Base-by-base conservation (phyloP, 2,329 filamentous ascomycete species). In the Neonectria faginata region DNA sequence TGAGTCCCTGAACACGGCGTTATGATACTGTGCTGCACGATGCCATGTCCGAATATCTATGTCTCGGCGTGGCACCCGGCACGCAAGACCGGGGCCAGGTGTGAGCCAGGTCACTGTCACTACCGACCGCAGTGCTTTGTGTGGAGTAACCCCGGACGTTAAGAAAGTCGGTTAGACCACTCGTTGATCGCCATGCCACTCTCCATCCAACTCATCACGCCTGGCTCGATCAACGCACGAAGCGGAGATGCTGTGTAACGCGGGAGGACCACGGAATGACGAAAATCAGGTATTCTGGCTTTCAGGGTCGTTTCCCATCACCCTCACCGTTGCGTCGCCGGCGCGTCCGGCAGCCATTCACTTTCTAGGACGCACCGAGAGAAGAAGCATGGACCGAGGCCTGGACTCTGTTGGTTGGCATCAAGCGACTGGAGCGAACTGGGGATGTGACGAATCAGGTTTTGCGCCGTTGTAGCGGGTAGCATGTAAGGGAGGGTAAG, bases 381-480 rank as follows among this genome's bases (percentile, higher is more conserved):
- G 44, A 53, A 41, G 58, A 33, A 53, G 60, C 51, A 64, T 57
- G 6, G 22, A 25, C 18, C 16, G 63, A 55, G 54, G 57, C 29
- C 69, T 53, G 54, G 64, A 60, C 62, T 56, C 36, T 58, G 33
- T 14, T 33, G 18, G 41, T 16, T 29, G 11, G 22, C 9, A 58
- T 42, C 55, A 41, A 33, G 18, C 29, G 39, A 44, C 18, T 33
- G 57, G 41, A 33, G 25, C 25, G 36, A 33, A 44, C 22, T 42
- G 18, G 42, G 52, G 57, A 70, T 73, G 60, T 72, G 71, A 73
- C 59, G 55, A 67, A 70, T 73, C 71, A 66, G 44, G 71, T 73
- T 68, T 39, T 63, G 57, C 61, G 62, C 59, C 66, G 54, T 47
- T 20, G 54, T 39, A 36, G 57, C 27, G 69, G 58, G 42, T 31